Evolutionary conservation across 2,329 filamentous ascomycete species (phyloP).

Genomic region (Fusarium sp.): DNA sequence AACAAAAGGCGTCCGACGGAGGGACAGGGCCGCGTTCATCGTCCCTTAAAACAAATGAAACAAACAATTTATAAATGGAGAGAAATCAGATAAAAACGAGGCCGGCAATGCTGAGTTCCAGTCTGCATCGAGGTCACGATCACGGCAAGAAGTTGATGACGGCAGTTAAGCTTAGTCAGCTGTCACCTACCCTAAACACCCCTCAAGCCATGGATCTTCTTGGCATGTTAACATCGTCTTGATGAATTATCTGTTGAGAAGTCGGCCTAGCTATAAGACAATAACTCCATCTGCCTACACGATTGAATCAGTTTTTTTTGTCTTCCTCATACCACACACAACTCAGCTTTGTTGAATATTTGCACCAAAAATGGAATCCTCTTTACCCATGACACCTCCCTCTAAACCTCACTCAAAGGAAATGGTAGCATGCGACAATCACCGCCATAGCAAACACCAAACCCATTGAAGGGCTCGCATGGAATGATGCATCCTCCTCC

Average conservation of each 20-base stretch:
- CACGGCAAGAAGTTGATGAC: constrained; percentile 23
- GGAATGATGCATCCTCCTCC: constrained; percentile 25
- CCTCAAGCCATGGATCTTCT: background rate
- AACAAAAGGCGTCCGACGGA: constrained; percentile 16
- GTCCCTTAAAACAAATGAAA: too few relatives aligned
- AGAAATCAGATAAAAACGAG: background rate
- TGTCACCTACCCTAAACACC: background rate
- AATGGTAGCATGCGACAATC: constrained; percentile 14
- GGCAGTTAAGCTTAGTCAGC: constrained; percentile 31
- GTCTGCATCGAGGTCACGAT: constrained; percentile 5
- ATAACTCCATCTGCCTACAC: constrained; percentile 6
- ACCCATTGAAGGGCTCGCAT: constrained; percentile 1
- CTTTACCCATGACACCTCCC: background rate
- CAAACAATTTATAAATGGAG: background rate
- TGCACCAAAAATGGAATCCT: constrained; percentile 25
- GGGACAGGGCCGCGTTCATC: constrained; percentile 7
- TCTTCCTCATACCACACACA: background rate
- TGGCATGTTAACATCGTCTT: background rate
- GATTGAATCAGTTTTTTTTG: constrained; percentile 6
- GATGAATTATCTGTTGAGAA: constrained; percentile 8
- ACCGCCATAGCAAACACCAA: constrained; percentile 23
- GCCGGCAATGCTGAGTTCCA: background rate
- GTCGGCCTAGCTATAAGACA: constrained; percentile 4
- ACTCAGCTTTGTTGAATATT: constrained; percentile 20
- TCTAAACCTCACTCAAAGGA: constrained; percentile 9